Evolutionary conservation across 2,329 filamentous ascomycete species (phyloP).

Genomic region (Anisogramma anomala): DNA sequence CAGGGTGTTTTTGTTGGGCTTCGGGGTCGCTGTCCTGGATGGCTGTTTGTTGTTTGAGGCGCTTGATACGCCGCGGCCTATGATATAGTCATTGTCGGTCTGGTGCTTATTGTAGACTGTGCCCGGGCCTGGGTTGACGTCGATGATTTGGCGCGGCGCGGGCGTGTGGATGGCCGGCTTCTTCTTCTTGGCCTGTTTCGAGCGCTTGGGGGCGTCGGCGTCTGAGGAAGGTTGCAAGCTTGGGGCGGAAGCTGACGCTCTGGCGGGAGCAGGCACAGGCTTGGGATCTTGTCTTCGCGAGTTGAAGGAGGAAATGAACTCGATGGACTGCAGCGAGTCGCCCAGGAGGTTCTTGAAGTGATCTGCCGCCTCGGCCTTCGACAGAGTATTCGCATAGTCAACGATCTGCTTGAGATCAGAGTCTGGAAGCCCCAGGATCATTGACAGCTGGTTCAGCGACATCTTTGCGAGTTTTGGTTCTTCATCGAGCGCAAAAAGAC

Average conservation of each 20-base stretch:
- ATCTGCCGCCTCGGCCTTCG: constrained; percentile 65
- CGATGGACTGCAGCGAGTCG: constrained; percentile 63
- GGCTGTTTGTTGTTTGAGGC: constrained; percentile 26
- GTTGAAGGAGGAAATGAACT: constrained; percentile 77
- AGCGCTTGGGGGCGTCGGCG: constrained; percentile 38
- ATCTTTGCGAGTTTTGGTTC: constrained; percentile 30
- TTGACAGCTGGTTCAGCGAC: constrained; percentile 58
- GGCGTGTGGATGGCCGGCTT: constrained; percentile 51
- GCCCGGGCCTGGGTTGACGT: constrained; percentile 52
- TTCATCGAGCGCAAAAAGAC: no score
- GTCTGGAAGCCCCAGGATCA: constrained; percentile 73
- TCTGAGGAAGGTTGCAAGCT: constrained; percentile 8
- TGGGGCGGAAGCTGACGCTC: constrained; percentile 15
- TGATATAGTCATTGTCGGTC: constrained; percentile 61
- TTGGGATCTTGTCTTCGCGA: constrained; percentile 41
- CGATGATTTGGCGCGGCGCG: constrained; percentile 50
- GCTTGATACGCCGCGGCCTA: constrained; percentile 32
- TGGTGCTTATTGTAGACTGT: constrained; percentile 64
- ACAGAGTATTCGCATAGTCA: constrained; percentile 66
- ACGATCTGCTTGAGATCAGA: constrained; percentile 75
- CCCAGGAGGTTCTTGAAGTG: constrained; percentile 84
- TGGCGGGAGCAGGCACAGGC: constrained; percentile 17
- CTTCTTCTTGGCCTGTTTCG: constrained; percentile 41
- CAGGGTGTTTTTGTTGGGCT: constrained; percentile 36
- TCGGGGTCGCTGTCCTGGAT: constrained; percentile 35